Base-by-base conservation (phyloP, 371 early-diverging fungal genomes). In the Mortierella sp. region DNA sequence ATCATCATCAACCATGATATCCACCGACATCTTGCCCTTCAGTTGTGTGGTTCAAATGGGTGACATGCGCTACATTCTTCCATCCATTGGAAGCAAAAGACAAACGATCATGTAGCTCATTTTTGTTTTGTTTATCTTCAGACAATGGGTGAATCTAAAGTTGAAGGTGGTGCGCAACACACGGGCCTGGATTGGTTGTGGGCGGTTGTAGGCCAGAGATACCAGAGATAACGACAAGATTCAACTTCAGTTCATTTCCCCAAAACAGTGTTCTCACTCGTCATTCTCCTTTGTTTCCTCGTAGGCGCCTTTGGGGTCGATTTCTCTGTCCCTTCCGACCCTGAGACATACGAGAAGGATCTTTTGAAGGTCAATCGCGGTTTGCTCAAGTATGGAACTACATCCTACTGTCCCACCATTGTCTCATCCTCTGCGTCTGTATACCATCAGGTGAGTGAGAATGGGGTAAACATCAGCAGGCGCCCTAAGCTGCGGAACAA, bases 401-500 rank as follows among this genome's bases (percentile, higher is more conserved):
- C 94, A 8, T 82, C 92, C 41, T 95, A 90, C 72, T 91, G 92
- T 68, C 95, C 95, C 14, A 95, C 95, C 13, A 82, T 94, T 18
- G 93, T 95, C 52, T 91, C 91, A 53, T 95, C 95, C 18, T 66
- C 74, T 0, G 82, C 91, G 2, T 87, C 89, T 28, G 87, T 93
- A 8, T 95, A 95, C 82, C 80, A 82, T 64, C 87, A 88, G 80
- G 93, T 92, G 81, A 76, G 34, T 34, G 27, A 46, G 13, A 43
- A 56, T 30, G 5, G 30, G 46, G 9, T 19, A 50, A 27, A 27
- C 23, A 52, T 13, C 7, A 21, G 7, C 45, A 48, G 34, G 16
- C 19, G 34, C 10, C n/a, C 34, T 34, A 34, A 10, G 34, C 34
- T 34, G 34, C 34, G 34, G 34, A 34, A 34, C 3, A 19, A 9